Base-by-base conservation (phyloP, 2,329 filamentous ascomycete genomes). In the Diplodia mutila region DNA sequence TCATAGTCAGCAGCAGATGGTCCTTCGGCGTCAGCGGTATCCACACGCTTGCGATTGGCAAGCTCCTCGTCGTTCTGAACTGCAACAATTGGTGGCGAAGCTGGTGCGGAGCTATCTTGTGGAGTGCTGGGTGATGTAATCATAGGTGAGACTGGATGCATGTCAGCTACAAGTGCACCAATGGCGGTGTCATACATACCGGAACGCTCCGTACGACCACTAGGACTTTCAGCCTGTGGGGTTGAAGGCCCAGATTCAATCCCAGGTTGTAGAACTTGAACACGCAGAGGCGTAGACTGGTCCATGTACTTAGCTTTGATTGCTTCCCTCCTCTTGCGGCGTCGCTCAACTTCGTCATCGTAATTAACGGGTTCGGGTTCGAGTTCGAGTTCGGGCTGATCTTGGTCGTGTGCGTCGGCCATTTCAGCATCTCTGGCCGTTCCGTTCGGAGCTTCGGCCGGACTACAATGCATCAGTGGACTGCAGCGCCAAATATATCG, bases 1-100 rank as follows among this genome's bases (percentile, higher is more conserved):
- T 97, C 92, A 76, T 97, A 97, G 78, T 97, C 92, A 68, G 93
- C 93, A 54, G 94, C 94, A n/a, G 93, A 97, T 23, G 92, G 91
- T 7, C 90, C 92, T 73, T 95, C 90, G 65, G 86, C 86, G 70
- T 79, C 78, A 71, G 77, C 70, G 69, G 72, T 59, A 69, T 73
- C 69, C 32, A 69, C 69, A 49, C 73, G 70, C 46, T 72, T 73
- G 29, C 73, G 72, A 52, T 79, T 79, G 46, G 76, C 79, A 23
- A 78, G 70, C 34, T 78, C 76, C 64, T 77, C 79, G 59, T 81
- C 79, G 65, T 82, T 80, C 32, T 78, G 75, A 27, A 82, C 74
- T 18, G 72, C 68, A 72, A 83, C 78, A 14, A 79, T 73, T 21
- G 80, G 78, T 18, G 78, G 77, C 37, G 78, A 79, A 23, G 71